Evolutionary conservation across 2,329 filamentous ascomycete genomes (phyloP).

Genomic region (Colletotrichum euphorbiae): DNA sequence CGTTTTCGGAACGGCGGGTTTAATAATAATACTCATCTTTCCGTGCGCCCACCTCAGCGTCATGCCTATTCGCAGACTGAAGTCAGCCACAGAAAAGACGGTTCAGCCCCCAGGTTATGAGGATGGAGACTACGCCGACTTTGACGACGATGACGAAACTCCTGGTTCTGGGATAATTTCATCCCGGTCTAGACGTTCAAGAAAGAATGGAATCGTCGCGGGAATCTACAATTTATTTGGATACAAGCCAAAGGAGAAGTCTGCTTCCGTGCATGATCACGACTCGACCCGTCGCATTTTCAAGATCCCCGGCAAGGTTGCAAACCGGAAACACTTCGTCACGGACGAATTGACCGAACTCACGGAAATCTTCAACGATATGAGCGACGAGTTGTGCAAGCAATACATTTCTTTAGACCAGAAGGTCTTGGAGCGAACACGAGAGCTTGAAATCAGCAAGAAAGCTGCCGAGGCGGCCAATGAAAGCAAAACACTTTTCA

Average conservation of each 20-base stretch:
- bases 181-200: slow-evolving; percentile 55
- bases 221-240: slow-evolving; percentile 39
- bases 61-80: slow-evolving; percentile 80
- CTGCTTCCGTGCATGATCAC: slow-evolving; percentile 48
- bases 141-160: slow-evolving; percentile 61
- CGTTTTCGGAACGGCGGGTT: slow-evolving; percentile 83
- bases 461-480: slow-evolving; percentile 95
- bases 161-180: slow-evolving; percentile 54
- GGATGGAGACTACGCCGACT: slow-evolving; percentile 55
- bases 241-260: slow-evolving; percentile 42
- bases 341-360: slow-evolving; percentile 89
- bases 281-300: slow-evolving; percentile 69
- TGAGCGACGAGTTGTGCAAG: slow-evolving; percentile 89
- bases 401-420: slow-evolving; percentile 89
- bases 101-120: slow-evolving; percentile 74
- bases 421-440: slow-evolving; percentile 84
- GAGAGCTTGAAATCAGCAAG: slow-evolving; percentile 88
- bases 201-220: slow-evolving; percentile 48
- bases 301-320: slow-evolving; percentile 87
- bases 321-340: slow-evolving; percentile 78
- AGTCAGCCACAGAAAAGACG: slow-evolving; percentile 79
- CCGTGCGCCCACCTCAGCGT: slow-evolving; percentile 87
- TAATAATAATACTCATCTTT: slow-evolving; percentile 77
- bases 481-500: slow-evolving; percentile 96
- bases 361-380: slow-evolving; percentile 88